Evolutionary conservation across 768 basidiomycete species (phyloP).

Genomic region (Lentinula guzmanii): DNA sequence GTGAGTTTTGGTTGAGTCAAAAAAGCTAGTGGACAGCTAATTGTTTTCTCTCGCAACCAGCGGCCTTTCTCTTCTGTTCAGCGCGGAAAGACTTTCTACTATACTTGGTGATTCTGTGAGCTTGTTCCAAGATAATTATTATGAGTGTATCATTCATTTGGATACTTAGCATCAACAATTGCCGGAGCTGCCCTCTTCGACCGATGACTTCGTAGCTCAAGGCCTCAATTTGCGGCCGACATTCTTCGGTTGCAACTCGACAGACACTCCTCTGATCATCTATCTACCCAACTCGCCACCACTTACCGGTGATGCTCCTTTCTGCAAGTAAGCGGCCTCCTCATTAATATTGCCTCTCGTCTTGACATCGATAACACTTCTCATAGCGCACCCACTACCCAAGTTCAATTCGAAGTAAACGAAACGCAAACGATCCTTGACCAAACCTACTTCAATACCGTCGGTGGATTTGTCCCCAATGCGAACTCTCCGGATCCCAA

Average conservation of each 20-base stretch:
- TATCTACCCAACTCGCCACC: conserved; percentile 80
- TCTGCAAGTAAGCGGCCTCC: conserved; percentile 46
- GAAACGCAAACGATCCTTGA: conserved; percentile 54
- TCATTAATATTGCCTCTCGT: neutral
- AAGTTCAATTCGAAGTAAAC: conserved; percentile 50
- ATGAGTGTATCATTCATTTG: conserved; percentile 18
- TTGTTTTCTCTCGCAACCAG: neutral
- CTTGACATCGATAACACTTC: conserved; percentile 4
- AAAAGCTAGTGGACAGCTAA: neutral
- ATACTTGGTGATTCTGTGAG: neutral
- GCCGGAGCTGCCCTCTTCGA: conserved; percentile 54
- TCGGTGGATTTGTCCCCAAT: conserved; percentile 56
- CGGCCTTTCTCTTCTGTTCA: neutral
- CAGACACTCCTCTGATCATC: conserved; percentile 46
- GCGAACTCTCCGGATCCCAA: conserved; percentile 53
- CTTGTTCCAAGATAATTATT: neutral
- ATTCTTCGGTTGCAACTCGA: conserved; percentile 75
- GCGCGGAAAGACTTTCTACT: neutral
- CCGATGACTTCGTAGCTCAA: conserved; percentile 45
- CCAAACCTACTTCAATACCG: conserved; percentile 48
- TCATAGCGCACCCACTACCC: conserved; percentile 47
- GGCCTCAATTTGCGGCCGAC: conserved; percentile 66
- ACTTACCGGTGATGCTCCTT: conserved; percentile 50
- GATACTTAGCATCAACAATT: conserved; percentile 46
- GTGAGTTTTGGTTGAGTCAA: conserved; percentile 28